Conservation (phyloP, 1,139 yeast genomes). For the Debaryomyces nepalensis region DNA sequence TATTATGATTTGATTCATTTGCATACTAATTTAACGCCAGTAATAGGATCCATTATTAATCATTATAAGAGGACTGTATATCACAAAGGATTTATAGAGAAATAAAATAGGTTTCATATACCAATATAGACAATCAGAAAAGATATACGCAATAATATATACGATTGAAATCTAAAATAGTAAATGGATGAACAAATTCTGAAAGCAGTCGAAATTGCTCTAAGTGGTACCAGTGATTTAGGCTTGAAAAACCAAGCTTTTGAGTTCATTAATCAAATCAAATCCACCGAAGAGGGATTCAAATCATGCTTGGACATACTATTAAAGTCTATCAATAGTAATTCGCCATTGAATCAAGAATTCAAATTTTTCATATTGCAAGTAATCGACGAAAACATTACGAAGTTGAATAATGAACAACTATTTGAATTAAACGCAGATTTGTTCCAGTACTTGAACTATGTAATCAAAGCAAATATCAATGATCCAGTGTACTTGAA, state of each 20-base stretch:
- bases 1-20: conserved; percentile 5
- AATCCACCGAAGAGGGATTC: conserved; percentile 79
- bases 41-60: background rate
- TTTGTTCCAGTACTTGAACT: conserved; percentile 44
- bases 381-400: conserved; percentile 71
- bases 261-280: conserved; percentile 75
- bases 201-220: conserved; percentile 91
- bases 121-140: conserved; percentile 6
- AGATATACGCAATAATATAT: conserved; percentile 5
- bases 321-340: conserved; percentile 27
- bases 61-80: background rate
- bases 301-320: conserved; percentile 72
- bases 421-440: conserved; percentile 47
- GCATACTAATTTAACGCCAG: background rate
- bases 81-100: background rate
- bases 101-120: conserved; percentile 7
- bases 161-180: conserved; percentile 4
- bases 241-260: conserved; percentile 81
- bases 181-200: conserved; percentile 83
- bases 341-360: conserved; percentile 46
- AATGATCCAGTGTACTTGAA: conserved; percentile 66
- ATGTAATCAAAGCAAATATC: conserved; percentile 31
- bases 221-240: conserved; percentile 74
- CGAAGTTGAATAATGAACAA: conserved; percentile 52
- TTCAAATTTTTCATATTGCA: conserved; percentile 81